A percentile compares a stretch with the other conserved stretches of the same genome.
These are phyloP conservation scores for Cichorium intybus DNA, from an alignment of 140 eudicot genomes.

Conservation along the genomic window DNA sequence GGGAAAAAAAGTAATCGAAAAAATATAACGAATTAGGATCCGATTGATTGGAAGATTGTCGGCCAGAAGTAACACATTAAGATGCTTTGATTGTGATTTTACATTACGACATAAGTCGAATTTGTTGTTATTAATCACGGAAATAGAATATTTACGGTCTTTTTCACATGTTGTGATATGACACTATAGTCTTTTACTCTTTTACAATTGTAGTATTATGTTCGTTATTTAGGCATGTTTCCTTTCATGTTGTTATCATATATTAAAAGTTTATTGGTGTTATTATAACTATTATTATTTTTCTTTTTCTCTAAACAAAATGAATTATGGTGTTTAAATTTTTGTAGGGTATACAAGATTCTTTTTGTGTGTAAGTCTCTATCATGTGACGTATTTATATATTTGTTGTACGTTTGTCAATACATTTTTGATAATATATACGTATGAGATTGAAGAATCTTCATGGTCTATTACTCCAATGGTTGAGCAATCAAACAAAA, in stretches of 20 bases:
- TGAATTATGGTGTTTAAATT: neutral
- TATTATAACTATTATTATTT: neutral
- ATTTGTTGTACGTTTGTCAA: neutral
- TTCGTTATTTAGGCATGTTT: neutral
- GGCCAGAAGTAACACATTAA: slow-evolving; percentile 30
- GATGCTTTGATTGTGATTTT: slow-evolving; percentile 50
- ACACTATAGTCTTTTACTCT: neutral
- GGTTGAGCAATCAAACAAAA: too few species aligned
- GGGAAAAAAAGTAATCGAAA: neutral
- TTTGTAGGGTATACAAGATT: neutral
- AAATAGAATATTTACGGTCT: neutral
- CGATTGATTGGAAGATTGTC: slow-evolving; percentile 39
- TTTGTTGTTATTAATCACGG: neutral
- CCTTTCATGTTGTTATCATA: neutral
- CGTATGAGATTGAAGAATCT: too few species aligned
- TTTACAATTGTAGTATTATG: neutral
- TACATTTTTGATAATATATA: neutral
- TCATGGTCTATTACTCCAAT: too few species aligned
- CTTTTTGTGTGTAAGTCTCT: neutral
- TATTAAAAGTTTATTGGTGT: neutral
- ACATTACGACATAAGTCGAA: neutral
- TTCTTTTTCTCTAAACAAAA: neutral
- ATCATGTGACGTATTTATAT: neutral
- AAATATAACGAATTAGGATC: slow-evolving; percentile 41
- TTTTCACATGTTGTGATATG: neutral